Percentiles rank a stretch among this genome's conserved stretches.
Evolutionary conservation across 1,284 basidiomycete species (phyloP).

Genomic region (Cutaneotrichosporon spelunceum): DNA sequence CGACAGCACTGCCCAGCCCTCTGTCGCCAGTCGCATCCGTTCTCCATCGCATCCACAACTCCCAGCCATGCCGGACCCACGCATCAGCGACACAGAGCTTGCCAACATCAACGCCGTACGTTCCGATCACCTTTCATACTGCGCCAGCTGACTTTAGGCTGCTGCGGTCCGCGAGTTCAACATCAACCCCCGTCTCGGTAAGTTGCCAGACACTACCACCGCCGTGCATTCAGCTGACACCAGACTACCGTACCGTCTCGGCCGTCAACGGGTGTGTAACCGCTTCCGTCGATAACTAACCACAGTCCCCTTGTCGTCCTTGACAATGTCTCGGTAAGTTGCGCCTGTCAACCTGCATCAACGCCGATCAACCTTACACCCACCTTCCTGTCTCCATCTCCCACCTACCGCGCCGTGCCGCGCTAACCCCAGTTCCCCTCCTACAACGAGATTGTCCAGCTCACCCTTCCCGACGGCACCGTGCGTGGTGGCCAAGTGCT

Average conservation of each 20-base stretch:
- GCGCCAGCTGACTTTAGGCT: constrained; percentile 29
- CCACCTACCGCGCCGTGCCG: neutral
- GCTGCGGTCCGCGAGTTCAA: constrained; percentile 55
- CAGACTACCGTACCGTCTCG: constrained; percentile 93
- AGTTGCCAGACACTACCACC: constrained; percentile 37
- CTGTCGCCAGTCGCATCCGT: neutral
- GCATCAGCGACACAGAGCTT: constrained; percentile 54
- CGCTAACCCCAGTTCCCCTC: constrained; percentile 72
- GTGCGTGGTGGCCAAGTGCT: constrained; percentile 96
- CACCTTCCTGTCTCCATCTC: neutral
- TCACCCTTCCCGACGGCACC: constrained; percentile 93
- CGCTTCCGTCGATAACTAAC: constrained; percentile 10
- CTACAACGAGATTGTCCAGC: constrained; percentile 98
- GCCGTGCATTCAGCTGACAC: constrained; percentile 25
- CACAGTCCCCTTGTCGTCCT: constrained; percentile 85
- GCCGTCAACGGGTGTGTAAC: constrained; percentile 84
- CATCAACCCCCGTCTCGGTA: constrained; percentile 81
- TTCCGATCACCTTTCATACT: too few species aligned
- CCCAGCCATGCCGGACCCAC: constrained; percentile 32
- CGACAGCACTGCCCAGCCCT: neutral
- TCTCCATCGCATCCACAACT: neutral
- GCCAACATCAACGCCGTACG: constrained; percentile 50
- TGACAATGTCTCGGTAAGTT: constrained; percentile 91
- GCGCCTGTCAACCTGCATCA: too few species aligned
- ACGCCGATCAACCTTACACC: neutral